Evolutionary conservation across 805 yeast genomes (phyloP), one percentile per base, ranked within the genome.

Genomic region (Saccharomycopsis fodiens): DNA sequence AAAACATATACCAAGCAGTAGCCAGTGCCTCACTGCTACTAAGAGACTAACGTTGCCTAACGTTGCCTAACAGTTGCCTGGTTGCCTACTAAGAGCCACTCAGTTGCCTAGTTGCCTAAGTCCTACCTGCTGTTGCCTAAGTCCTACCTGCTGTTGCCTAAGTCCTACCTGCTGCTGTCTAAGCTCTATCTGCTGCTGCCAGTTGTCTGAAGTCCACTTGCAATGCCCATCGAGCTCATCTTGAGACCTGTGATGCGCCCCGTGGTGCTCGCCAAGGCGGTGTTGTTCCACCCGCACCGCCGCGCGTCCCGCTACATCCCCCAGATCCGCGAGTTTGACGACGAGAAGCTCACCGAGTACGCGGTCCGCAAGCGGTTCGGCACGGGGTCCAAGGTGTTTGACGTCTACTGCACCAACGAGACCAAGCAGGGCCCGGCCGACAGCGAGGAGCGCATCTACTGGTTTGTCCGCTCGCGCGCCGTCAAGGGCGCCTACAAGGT

Each of bases 401-500:
- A 74, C 51, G 84, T 78, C 8, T 76, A 63, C 54, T 71, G 70
- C 48, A 66, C 74, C n/a, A 55, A 65, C 22, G 59, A 60, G 15
- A 69, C 66, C 19, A 58, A 56, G 8, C 49, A 62, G 5, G 61
- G 63, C 2, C 64, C 73, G 16, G 55, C 60, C 3, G 69, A 73
- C 40, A 66, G 70, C n/a, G 59, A 61, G 13, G 62, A 73, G 38
- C 61, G 73, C 23, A 52, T 75, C 15, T 76, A 71, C 55, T 72
- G 76, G 71, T 73, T 75, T 63, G 68, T 67, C 13, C 66, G 83
- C 52, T 77, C 83, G n/a, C 67, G 82, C 51, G 80, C 82, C 3
- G 82, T 78, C 42, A 78, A 77, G 59, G 82, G 84, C 41, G 79
- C 81, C 1, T 78, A 76, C 62, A 75, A 71, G 57, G 70, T 78